Conservation (phyloP, 2,329 filamentous ascomycete genomes). For the Lasiodiplodia theobromae region DNA sequence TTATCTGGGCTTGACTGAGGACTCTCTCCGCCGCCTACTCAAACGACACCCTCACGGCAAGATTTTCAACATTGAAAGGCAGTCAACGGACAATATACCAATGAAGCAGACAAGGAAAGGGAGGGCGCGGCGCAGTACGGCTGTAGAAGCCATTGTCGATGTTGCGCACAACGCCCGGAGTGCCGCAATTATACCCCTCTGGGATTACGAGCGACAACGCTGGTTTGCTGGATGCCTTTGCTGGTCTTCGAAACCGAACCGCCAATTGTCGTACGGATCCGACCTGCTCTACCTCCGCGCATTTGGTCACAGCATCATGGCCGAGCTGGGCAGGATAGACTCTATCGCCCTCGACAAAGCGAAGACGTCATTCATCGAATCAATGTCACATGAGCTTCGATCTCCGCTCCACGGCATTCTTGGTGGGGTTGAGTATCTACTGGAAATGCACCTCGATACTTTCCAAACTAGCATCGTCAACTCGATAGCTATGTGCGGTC, state of each 20-base stretch:
- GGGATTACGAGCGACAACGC: constrained; percentile 47
- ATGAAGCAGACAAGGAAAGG: neutral
- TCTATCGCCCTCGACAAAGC: neutral
- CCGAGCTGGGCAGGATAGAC: constrained; percentile 3
- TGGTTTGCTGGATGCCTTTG: constrained; percentile 48
- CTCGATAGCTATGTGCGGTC: constrained; percentile 48
- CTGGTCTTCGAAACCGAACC: constrained; percentile 47
- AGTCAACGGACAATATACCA: neutral
- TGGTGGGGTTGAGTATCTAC: constrained; percentile 27
- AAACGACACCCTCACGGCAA: constrained; percentile 30
- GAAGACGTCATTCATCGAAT: constrained; percentile 45
- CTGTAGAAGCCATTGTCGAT: neutral
- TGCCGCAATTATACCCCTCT: constrained; percentile 48
- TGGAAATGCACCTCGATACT: constrained; percentile 29
- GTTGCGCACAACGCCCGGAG: constrained; percentile 43
- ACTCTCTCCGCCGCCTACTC: constrained; percentile 34
- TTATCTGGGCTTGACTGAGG: constrained; percentile 35
- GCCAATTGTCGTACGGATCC: constrained; percentile 45
- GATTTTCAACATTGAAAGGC: constrained; percentile 26
- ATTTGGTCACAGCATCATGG: constrained; percentile 48
- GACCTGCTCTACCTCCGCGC: constrained; percentile 47
- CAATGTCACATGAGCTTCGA: constrained; percentile 48
- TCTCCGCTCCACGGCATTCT: constrained; percentile 15
- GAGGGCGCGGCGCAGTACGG: neutral
- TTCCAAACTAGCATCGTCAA: constrained; percentile 1